Evolutionary conservation across 192 early-diverging fungal genomes (phyloP).

Genomic region (Anaeromyces robustus): DNA sequence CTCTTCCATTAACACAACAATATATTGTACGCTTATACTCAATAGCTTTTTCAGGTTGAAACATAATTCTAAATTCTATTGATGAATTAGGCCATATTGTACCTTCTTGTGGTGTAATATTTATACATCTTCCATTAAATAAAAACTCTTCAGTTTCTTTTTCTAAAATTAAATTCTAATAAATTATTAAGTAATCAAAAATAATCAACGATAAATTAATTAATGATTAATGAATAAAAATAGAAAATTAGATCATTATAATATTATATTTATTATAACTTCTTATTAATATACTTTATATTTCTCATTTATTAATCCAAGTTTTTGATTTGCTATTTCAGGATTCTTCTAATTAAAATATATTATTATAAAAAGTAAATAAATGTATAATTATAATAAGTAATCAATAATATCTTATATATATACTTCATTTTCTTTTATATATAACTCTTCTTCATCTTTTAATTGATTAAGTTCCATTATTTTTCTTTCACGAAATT

Average conservation of each 20-base stretch:
- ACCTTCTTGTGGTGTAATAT: conserved; percentile 22
- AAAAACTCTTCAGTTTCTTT: conserved; percentile 19
- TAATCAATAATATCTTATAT: not conserved
- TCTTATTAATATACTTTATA: conserved; percentile 9
- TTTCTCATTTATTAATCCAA: conserved; percentile 11
- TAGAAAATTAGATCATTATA: no score
- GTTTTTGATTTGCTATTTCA: not conserved
- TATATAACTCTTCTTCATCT: conserved; percentile 14
- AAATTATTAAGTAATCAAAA: conserved; percentile 2
- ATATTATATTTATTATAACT: no score
- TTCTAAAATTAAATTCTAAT: conserved; percentile 15
- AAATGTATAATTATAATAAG: no score
- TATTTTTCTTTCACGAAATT: conserved; percentile 11
- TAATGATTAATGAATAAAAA: no score
- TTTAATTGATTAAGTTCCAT: conserved; percentile 10
- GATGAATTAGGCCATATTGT: conserved; percentile 34
- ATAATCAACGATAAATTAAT: no score
- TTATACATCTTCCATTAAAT: conserved; percentile 19
- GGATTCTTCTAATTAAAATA: not conserved
- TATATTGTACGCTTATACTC: conserved; percentile 13
- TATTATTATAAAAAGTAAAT: not conserved
- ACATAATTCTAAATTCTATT: conserved; percentile 25
- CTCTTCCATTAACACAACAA: conserved; percentile 37
- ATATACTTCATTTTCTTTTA: not conserved
- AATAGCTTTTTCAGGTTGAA: conserved; percentile 22